Base-by-base conservation (phyloP, 2,329 filamentous ascomycete genomes). In the Aspergillus floridensis region DNA sequence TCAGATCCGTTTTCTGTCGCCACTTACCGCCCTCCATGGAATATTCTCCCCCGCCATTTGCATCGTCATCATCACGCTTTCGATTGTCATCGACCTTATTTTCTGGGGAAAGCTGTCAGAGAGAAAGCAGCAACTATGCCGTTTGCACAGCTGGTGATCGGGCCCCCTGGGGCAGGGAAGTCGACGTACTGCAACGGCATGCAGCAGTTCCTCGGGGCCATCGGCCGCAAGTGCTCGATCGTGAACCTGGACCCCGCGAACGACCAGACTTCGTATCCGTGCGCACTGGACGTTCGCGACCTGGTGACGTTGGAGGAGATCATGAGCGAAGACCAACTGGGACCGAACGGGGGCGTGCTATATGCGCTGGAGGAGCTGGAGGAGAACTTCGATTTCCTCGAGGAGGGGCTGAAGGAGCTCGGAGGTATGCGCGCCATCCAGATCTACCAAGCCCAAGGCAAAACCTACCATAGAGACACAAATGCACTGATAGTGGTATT, bases 131-230 rank as follows among this genome's bases (percentile, higher is more conserved):
- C 54, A 29, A 69, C 49, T 49, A 84, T 85, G 82, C 83, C 83
- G 5, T 85, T 86, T 60, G 82, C 80, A n/a, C 90, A 96, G 79
- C 87, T 97, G 48, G 87, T 96, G 41, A 87, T 96, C 69, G 95
- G 95, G n/a, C 93, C 93, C 66, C 95, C 95, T 6, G 95, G 95
- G 70, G 88, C 92, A 31, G 95, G 95, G 62, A 99, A 99, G 80
- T 97, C 92, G 65, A 99, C 95, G 7, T 97, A 96, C 75, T 98
- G 93, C 81, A 92, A 98, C 86, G 95, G 95, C 73, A 96, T 99
- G 90, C 91, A 97, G 72, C 95, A 99, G 79, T 99, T 99, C 80
- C 89, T 98, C 83, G 89, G 89, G 65, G 93, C 95, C 64, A 96
- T 99, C 73, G 92, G 93, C 61, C 89, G 95, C 58, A 93, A 96